These are phyloP conservation scores for Corchorus olitorius DNA, from an alignment of 345 rosid genomes.

Conservation along the genomic window DNA sequence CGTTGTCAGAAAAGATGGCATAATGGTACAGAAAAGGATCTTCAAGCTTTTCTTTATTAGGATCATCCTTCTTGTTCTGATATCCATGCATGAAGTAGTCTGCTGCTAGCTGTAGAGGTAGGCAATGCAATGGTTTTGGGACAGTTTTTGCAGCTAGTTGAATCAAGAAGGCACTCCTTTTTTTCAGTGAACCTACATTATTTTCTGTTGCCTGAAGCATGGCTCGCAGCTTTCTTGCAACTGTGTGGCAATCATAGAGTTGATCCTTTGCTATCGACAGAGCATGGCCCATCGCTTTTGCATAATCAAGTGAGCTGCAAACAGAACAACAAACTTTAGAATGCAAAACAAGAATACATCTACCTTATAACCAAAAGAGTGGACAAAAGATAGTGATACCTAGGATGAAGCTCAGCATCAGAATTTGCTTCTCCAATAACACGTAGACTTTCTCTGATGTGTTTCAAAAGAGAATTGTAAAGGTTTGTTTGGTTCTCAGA, in stretches of 20 bases:
- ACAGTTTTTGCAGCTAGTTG: conserved; percentile 97
- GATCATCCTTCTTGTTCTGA: conserved; percentile 44
- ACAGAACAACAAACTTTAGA: conserved; percentile 22
- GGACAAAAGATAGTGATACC: conserved; percentile 48
- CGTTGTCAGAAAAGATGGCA: conserved; percentile 95
- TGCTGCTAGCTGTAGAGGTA: conserved; percentile 81
- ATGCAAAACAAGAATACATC: conserved; percentile 21
- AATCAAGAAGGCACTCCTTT: conserved; percentile 85
- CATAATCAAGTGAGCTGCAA: conserved; percentile 80
- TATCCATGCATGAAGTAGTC: conserved; percentile 65
- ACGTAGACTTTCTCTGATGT: conserved; percentile 56
- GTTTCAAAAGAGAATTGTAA: conserved; percentile 61
- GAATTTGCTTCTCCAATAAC: conserved; percentile 77
- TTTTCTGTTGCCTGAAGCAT: conserved; percentile 85
- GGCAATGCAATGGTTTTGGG: conserved; percentile 88
- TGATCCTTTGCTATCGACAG: conserved; percentile 84
- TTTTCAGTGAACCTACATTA: conserved; percentile 60
- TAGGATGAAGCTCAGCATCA: conserved; percentile 79
- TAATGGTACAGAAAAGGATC: conserved; percentile 86
- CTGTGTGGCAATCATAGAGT: conserved; percentile 70
- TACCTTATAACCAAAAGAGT: conserved; percentile 13
- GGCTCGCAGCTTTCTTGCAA: conserved; percentile 76
- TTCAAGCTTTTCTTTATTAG: conserved; percentile 53
- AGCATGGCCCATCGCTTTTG: conserved; percentile 86
- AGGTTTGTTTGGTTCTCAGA: conserved; percentile 60